Evolutionary conservation across 768 basidiomycete genomes (phyloP).

Genomic region (Macrolepiota dolichaula): DNA sequence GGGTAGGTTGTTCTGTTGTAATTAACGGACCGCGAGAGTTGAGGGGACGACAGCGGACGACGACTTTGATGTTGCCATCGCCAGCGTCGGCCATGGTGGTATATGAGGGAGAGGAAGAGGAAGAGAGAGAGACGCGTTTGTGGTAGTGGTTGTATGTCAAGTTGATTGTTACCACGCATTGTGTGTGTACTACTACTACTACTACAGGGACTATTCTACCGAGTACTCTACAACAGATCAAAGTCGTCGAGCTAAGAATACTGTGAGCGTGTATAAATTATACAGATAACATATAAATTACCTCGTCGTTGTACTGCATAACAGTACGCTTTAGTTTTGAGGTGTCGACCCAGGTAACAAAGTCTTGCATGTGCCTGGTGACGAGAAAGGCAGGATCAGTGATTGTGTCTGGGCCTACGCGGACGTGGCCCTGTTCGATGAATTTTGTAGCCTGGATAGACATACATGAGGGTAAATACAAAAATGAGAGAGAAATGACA

Average conservation of each 20-base stretch:
- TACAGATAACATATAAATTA: conserved; percentile 21
- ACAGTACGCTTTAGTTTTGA: conserved; percentile 95
- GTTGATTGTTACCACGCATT: conserved; percentile 11
- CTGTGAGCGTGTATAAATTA: conserved; percentile 9
- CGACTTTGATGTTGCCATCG: conserved; percentile 90
- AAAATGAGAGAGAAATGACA: conserved; percentile 27
- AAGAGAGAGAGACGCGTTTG: neutral
- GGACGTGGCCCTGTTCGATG: conserved; percentile 97
- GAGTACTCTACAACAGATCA: conserved; percentile 60
- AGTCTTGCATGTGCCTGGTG: conserved; percentile 97
- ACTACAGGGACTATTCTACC: neutral
- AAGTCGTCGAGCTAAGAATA: conserved; percentile 82
- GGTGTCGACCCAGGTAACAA: conserved; percentile 98
- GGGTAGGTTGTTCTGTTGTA: neutral
- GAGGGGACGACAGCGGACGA: conserved; percentile 93
- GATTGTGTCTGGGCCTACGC: conserved; percentile 93
- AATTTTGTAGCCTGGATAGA: conserved; percentile 82
- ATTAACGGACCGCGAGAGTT: conserved; percentile 79
- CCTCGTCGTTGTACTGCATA: conserved; percentile 96
- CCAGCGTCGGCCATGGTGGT: conserved; percentile 67
- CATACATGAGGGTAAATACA: conserved; percentile 3
- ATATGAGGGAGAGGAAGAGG: neutral
- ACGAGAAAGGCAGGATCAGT: conserved; percentile 97
- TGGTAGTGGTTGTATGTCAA: neutral
- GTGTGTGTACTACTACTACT: neutral